phyloP scores from a whole-genome alignment of 257 asterid species.

The Solanum rostratum region DNA sequence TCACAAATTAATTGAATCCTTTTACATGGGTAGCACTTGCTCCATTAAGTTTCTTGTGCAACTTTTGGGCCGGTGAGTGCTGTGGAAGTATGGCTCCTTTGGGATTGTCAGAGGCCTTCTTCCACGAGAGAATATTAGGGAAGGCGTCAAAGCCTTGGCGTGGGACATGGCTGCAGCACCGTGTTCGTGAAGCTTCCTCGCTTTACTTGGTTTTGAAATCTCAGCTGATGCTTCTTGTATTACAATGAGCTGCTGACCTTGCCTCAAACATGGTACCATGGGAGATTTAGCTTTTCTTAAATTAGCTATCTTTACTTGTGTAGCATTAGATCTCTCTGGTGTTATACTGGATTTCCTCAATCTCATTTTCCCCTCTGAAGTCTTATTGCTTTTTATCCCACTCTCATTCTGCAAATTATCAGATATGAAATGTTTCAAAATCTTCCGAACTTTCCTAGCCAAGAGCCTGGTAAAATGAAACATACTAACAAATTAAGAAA shows the following conservation, averaged over 20 bases:
- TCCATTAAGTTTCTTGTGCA: slow-evolving; percentile 22
- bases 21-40: neutral
- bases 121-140: slow-evolving; percentile 13
- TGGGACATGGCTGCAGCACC: neutral
- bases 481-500: neutral
- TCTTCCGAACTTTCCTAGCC: neutral
- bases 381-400: slow-evolving; percentile 5
- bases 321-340: slow-evolving; percentile 11
- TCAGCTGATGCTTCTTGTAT: slow-evolving; percentile 34
- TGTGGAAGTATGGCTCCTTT: slow-evolving; percentile 38
- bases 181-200: slow-evolving; percentile 6
- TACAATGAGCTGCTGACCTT: slow-evolving; percentile 44
- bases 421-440: neutral
- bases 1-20: slow-evolving; percentile 39
- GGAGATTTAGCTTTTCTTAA: slow-evolving; percentile 34
- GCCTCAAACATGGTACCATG: slow-evolving; percentile 19
- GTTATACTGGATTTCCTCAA: slow-evolving; percentile 23
- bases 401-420: slow-evolving; percentile 29
- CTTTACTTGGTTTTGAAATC: slow-evolving; percentile 11
- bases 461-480: neutral
- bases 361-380: slow-evolving; percentile 19
- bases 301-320: slow-evolving; percentile 17
- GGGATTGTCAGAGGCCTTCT: slow-evolving; percentile 28
- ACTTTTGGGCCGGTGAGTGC: slow-evolving; percentile 32
- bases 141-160: slow-evolving; percentile 2